Evolutionary conservation across 2,329 filamentous ascomycete genomes (phyloP).

Genomic region (Alternaria incomplexa): DNA sequence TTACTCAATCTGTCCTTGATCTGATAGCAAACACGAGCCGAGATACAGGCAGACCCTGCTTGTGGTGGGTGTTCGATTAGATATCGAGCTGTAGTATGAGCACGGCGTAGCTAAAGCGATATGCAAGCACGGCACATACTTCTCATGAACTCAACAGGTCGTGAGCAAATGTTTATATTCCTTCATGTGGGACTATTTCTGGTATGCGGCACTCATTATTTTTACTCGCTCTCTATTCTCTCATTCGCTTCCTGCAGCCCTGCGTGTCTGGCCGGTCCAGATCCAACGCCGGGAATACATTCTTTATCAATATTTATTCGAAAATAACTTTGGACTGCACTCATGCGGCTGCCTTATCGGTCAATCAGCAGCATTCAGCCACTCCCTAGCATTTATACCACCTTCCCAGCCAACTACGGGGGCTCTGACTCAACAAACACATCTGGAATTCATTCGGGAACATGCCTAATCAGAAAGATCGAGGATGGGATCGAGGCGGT

Average conservation of each 20-base stretch:
- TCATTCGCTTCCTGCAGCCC: slow-evolving; percentile 6
- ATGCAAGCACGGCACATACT: slow-evolving; percentile 3
- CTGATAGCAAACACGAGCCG: background rate
- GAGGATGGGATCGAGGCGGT: slow-evolving; percentile 42
- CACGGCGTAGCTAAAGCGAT: slow-evolving; percentile 20
- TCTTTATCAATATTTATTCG: background rate
- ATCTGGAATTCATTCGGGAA: slow-evolving; percentile 16
- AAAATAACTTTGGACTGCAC: background rate
- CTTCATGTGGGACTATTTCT: slow-evolving; percentile 1
- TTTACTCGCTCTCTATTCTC: slow-evolving; percentile 17
- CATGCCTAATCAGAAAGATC: slow-evolving; percentile 19
- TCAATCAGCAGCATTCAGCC: slow-evolving; percentile 30
- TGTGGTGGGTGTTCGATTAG: slow-evolving; percentile 14
- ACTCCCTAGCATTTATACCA: slow-evolving; percentile 38
- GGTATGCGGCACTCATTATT: slow-evolving; percentile 25
- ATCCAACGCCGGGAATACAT: background rate
- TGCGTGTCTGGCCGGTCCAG: slow-evolving; percentile 25
- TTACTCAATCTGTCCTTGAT: slow-evolving; percentile 9
- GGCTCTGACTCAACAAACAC: slow-evolving; percentile 7
- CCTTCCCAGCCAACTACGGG: slow-evolving; percentile 24
- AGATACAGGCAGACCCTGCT: background rate
- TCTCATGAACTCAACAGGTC: background rate
- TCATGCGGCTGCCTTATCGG: slow-evolving; percentile 34
- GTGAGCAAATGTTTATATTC: slow-evolving; percentile 15
- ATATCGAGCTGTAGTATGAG: slow-evolving; percentile 15